These are phyloP conservation scores for Gracilaria domingensis DNA, from an alignment of 23 red algal genomes.

Conservation along the genomic window DNA sequence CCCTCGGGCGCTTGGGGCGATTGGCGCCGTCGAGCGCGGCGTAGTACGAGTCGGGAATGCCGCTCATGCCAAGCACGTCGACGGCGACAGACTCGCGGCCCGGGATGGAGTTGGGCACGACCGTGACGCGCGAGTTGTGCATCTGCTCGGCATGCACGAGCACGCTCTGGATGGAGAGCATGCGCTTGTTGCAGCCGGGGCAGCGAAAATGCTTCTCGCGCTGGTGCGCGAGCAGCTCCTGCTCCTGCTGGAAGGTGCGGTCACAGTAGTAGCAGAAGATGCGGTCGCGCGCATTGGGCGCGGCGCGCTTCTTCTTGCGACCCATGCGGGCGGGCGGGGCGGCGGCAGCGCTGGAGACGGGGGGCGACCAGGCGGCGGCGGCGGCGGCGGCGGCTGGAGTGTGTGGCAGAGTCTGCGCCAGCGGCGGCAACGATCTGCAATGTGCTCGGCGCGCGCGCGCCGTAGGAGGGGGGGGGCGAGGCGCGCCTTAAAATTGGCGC, in stretches of 20 bases:
- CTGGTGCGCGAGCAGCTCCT: slow-evolving; percentile 75
- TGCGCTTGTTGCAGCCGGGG: slow-evolving; percentile 74
- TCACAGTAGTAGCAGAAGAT: slow-evolving; percentile 96
- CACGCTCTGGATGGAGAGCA: slow-evolving; percentile 67
- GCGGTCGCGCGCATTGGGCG: slow-evolving; percentile 42
- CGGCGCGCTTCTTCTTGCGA: slow-evolving; percentile 78
- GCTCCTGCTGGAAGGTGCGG: slow-evolving; percentile 74
- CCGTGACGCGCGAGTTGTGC: slow-evolving; percentile 54
- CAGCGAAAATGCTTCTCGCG: slow-evolving; percentile 84
- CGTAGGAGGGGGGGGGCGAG: background rate
- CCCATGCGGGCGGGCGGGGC: slow-evolving; percentile 45
- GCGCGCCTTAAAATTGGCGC: background rate
- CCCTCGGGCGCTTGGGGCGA: background rate
- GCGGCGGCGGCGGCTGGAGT: background rate
- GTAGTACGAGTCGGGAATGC: slow-evolving; percentile 70
- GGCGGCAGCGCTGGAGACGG: background rate
- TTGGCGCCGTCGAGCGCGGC: background rate
- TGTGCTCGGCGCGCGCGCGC: background rate
- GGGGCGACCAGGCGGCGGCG: too few species aligned
- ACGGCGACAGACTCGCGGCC: slow-evolving; percentile 52
- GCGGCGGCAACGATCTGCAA: background rate
- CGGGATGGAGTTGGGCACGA: slow-evolving; percentile 82
- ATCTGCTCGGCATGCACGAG: slow-evolving; percentile 77
- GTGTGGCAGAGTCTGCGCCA: background rate
- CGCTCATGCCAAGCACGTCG: slow-evolving; percentile 82